phyloP scores from a whole-genome alignment of 2,329 filamentous ascomycete genomes.

The Cladophialophora bantiana region DNA sequence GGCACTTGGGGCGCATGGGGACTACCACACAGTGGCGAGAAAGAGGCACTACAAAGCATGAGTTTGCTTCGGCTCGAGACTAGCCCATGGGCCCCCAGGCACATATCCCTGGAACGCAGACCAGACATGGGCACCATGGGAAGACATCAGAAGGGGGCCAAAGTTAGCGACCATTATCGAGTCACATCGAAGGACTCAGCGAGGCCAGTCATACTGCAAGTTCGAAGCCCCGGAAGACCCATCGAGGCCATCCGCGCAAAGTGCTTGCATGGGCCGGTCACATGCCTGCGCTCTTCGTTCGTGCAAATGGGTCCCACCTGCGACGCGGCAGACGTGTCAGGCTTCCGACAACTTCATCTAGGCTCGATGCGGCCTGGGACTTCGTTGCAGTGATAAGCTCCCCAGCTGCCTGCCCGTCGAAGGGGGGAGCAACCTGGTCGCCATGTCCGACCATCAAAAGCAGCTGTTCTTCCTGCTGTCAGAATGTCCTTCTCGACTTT shows the following conservation, averaged over 20 bases:
- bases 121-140: conserved; percentile 18
- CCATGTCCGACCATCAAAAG: conserved; percentile 25
- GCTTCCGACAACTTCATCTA: conserved; percentile 24
- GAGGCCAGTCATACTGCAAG: conserved; percentile 23
- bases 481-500: conserved; percentile 22
- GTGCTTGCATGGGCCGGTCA: conserved; percentile 33
- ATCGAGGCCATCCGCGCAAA: conserved; percentile 12
- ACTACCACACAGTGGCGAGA: conserved; percentile 23
- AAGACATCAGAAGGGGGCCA: neutral
- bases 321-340: conserved; percentile 27
- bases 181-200: conserved; percentile 23
- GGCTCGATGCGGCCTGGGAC: conserved; percentile 22
- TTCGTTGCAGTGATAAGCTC: conserved; percentile 15
- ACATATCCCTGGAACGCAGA: conserved; percentile 16
- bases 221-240: neutral
- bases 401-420: conserved; percentile 9
- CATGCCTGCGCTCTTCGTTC: conserved; percentile 24
- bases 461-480: conserved; percentile 20
- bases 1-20: conserved; percentile 3
- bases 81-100: conserved; percentile 22
- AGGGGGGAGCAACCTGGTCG: conserved; percentile 13
- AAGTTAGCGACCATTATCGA: conserved; percentile 1
- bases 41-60: conserved; percentile 10
- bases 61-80: conserved; percentile 28
- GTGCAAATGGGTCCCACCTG: conserved; percentile 5